These are phyloP conservation scores for Wickerhamiella dianesei DNA, from an alignment of 805 yeast genomes.

Conservation along the genomic window DNA sequence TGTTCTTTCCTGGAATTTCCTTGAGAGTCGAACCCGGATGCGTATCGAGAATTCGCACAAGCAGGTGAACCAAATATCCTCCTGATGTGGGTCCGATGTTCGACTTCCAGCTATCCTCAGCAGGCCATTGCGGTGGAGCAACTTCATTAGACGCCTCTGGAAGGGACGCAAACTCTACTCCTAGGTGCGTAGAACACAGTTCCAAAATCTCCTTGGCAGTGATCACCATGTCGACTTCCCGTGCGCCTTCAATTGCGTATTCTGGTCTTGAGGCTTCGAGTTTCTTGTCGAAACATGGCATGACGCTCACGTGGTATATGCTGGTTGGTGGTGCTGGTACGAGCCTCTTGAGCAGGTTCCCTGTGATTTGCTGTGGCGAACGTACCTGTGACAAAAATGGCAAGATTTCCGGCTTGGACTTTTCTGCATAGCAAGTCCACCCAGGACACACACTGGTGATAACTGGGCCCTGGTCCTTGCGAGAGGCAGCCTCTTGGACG, in stretches of 20 bases:
- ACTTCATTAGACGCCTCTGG: neutral
- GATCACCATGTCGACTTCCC: constrained; percentile 86
- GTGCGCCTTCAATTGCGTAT: constrained; percentile 26
- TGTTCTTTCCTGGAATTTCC: constrained; percentile 47
- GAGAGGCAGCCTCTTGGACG: constrained; percentile 31
- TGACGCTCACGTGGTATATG: constrained; percentile 69
- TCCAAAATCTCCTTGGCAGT: constrained; percentile 81
- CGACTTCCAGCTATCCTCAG: constrained; percentile 50
- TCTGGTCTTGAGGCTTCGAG: constrained; percentile 86
- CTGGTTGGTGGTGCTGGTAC: constrained; percentile 24
- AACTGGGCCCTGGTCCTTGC: constrained; percentile 31
- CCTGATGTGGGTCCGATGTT: constrained; percentile 79
- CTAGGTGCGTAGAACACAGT: constrained; percentile 41
- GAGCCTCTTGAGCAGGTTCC: constrained; percentile 50
- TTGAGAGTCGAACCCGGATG: constrained; percentile 27
- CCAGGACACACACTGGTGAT: constrained; percentile 84
- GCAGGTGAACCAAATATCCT: constrained; percentile 68
- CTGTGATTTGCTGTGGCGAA: constrained; percentile 91
- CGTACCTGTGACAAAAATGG: constrained; percentile 59
- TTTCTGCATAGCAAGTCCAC: constrained; percentile 90
- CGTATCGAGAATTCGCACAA: constrained; percentile 26
- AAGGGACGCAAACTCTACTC: constrained; percentile 20
- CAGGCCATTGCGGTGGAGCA: constrained; percentile 56
- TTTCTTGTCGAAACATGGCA: constrained; percentile 98
- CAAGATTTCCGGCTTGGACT: constrained; percentile 78